Percentiles rank a stretch among this genome's conserved stretches.
phyloP scores from a whole-genome alignment of 2,329 filamentous ascomycete species.

The Gaeumannomyces sp. region DNA sequence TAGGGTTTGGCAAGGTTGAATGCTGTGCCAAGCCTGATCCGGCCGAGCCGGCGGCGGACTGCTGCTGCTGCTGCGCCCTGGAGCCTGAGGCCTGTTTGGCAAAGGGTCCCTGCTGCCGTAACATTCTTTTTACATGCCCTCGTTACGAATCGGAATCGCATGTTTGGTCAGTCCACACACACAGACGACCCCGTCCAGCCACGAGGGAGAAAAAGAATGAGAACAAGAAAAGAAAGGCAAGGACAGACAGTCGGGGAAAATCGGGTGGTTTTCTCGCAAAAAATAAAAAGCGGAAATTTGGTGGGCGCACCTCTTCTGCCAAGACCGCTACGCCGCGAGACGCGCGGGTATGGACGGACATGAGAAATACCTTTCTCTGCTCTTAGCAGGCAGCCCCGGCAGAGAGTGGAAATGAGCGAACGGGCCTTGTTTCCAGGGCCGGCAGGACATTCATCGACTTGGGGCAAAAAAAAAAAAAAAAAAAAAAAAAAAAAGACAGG shows the following conservation, averaged over 20 bases:
- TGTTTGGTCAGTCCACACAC: not conserved
- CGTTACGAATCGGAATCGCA: not conserved
- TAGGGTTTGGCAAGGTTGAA: not conserved
- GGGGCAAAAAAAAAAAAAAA: too few relatives aligned
- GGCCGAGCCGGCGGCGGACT: not conserved
- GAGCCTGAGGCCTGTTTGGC: not conserved
- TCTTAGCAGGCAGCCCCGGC: not conserved
- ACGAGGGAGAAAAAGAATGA: not conserved
- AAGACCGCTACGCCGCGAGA: not conserved
- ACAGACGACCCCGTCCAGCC: not conserved
- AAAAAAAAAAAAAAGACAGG: too few relatives aligned
- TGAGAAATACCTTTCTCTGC: not conserved
- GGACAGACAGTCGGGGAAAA: not conserved
- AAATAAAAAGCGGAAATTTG: constrained; percentile 2
- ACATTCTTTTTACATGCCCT: not conserved
- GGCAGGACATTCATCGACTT: too few relatives aligned
- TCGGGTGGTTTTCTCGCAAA: not conserved
- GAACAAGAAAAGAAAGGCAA: not conserved
- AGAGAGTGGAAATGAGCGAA: too few relatives aligned
- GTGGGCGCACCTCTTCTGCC: not conserved
- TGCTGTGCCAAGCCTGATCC: not conserved
- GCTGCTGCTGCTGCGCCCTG: too few relatives aligned
- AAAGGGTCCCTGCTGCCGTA: not conserved
- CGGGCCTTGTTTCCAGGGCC: too few relatives aligned
- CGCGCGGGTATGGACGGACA: not conserved